Evolutionary conservation across 495 filamentous ascomycete species (phyloP), one percentile per base, ranked within the genome.

Genomic region (Paragyromitra xinjiangensis): DNA sequence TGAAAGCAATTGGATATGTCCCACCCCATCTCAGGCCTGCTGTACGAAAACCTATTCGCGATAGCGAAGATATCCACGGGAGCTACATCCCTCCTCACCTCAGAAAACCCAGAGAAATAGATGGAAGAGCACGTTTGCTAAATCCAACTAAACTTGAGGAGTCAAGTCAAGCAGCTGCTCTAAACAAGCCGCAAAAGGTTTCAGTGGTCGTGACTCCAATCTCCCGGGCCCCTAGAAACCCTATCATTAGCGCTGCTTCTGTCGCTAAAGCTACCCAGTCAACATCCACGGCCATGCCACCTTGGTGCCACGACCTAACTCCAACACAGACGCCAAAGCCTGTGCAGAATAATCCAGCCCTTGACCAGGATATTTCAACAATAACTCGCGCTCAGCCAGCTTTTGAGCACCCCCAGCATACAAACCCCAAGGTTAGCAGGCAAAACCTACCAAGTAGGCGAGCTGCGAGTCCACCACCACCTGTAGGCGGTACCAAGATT

Each of bases 21-120:
- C 69, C 61, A 11, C 74, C 74, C 22, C 74, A 77, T 26, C 74
- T 77, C 24, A 44, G 74, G 22, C 68, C 62, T 16, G 12, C 29
- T 37, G 8, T 22, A 8, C 61, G 16, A 19, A 42, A 26, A 61
- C 1, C 37, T 64, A 14, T 22, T 14, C 0, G 40, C 40, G 67
- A 45, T 1, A 65, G 37, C 8, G 58, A 65, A 24, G 69, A 73
- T 37, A 22, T 19, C 4, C 8, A 39, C 39, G 69, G 53, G 24
- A 73, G 58, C 14, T 77, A 72, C 45, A 59, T 77, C 16, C 74
- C 61, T 8, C 74, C 74, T 8, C 74, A 77, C 12, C 69, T 77
- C 29, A 73, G 74, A 50, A 73, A 39, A 16, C 74, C 74, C 0
- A 73, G 8, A 39, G 45, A 8, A 19, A 11, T 29, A 9, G n/a